These are phyloP conservation scores for Melanomma pulvis-pyrius DNA, from an alignment of 495 filamentous ascomycete species.

Conservation along the genomic window DNA sequence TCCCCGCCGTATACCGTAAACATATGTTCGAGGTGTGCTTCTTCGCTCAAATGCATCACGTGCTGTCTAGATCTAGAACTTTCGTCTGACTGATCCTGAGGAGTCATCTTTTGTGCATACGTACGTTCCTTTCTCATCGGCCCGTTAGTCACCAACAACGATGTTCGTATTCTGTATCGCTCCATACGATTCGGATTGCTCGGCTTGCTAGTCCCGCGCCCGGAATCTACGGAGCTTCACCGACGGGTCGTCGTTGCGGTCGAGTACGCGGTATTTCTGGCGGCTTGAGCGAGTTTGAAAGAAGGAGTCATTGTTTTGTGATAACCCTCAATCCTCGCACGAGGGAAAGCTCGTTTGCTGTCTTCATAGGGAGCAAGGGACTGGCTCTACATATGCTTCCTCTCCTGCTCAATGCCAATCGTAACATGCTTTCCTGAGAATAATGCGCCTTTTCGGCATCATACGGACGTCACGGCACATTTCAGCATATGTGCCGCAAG, in stretches of 20 bases:
- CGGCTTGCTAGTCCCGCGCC: background rate
- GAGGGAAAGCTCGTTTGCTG: too few relatives aligned
- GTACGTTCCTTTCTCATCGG: background rate
- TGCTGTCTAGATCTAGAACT: background rate
- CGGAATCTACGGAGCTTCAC: background rate
- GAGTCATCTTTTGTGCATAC: background rate
- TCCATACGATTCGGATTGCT: background rate
- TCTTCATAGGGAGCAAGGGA: too few relatives aligned
- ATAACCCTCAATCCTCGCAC: too few relatives aligned
- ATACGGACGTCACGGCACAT: background rate
- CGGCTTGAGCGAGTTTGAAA: background rate
- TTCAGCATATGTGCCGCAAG: background rate
- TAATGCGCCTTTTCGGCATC: too few relatives aligned
- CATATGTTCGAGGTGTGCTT: background rate
- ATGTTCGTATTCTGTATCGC: background rate
- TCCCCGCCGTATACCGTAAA: background rate
- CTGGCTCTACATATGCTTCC: too few relatives aligned
- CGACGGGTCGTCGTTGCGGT: background rate
- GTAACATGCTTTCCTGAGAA: too few relatives aligned
- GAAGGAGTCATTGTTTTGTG: background rate
- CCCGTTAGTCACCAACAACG: background rate
- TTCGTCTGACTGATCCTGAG: background rate
- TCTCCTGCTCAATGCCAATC: too few relatives aligned
- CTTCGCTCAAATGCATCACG: background rate
- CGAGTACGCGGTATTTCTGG: background rate